Percentiles rank a stretch among this genome's conserved stretches.
Evolutionary conservation across 306 rosid species (phyloP).

Genomic region (Ochetophila trinervis): DNA sequence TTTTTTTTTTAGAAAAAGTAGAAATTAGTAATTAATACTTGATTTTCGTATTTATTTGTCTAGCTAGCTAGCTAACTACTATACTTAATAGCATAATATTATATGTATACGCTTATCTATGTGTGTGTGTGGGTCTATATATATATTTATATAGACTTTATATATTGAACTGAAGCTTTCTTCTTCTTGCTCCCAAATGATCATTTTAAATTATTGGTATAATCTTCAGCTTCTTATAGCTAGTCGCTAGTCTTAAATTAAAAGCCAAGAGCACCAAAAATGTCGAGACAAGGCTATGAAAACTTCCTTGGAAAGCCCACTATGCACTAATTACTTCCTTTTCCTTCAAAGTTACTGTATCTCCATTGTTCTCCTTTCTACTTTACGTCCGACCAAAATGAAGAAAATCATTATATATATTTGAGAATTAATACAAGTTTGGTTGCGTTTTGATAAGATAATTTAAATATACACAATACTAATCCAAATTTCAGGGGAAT

Average conservation of each 20-base stretch:
- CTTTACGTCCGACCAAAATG: conserved; percentile 44
- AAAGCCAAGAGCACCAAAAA: conserved; percentile 60
- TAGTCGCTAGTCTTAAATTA: conserved; percentile 76
- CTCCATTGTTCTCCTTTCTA: conserved; percentile 25
- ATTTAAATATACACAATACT: not conserved
- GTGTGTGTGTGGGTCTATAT: no score
- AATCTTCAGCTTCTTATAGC: conserved; percentile 34
- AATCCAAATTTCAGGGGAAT: conserved; percentile 1
- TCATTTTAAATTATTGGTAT: conserved; percentile 48
- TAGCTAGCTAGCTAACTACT: not conserved
- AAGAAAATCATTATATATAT: conserved; percentile 22
- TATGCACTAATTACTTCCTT: conserved; percentile 61
- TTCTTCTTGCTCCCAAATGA: conserved; percentile 7
- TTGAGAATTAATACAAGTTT: conserved; percentile 10
- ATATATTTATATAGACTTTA: not conserved
- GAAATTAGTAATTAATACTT: no score
- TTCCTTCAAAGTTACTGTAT: conserved; percentile 60
- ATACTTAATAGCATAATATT: no score
- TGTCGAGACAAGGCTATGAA: conserved; percentile 43
- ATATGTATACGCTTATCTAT: no score
- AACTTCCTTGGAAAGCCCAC: conserved; percentile 61
- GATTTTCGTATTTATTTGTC: not conserved
- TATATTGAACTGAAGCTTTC: conserved; percentile 38
- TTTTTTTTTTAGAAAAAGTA: no score
- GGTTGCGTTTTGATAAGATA: conserved; percentile 10